Evolutionary conservation across 2,329 filamentous ascomycete species (phyloP).

Genomic region (Talaromyces sp.): DNA sequence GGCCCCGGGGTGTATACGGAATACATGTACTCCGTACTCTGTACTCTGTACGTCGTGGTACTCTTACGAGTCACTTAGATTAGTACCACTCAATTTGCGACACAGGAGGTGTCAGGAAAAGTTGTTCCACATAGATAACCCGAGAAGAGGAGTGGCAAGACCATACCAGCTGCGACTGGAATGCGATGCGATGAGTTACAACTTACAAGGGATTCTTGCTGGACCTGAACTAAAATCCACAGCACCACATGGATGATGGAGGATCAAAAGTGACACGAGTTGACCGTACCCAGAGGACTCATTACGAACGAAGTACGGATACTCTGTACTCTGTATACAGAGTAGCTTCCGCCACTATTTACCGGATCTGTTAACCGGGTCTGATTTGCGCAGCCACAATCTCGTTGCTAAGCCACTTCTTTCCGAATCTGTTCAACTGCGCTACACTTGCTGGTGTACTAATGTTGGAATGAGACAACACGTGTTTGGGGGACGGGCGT

Average conservation of each 20-base stretch:
- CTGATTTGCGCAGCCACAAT: neutral
- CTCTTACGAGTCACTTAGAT: too few relatives aligned
- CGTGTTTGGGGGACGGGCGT: neutral
- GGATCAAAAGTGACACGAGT: neutral
- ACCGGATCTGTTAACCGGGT: neutral
- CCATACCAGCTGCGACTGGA: neutral
- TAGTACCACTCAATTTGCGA: neutral
- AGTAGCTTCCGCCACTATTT: neutral
- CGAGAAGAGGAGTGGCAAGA: neutral
- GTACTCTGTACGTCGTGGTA: neutral
- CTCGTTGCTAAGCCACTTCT: neutral
- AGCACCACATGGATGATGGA: neutral
- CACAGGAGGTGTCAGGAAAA: too few relatives aligned
- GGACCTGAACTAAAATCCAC: neutral
- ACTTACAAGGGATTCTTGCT: neutral
- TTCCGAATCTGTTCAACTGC: neutral
- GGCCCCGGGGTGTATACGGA: too few relatives aligned
- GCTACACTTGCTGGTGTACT: neutral
- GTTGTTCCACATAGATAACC: neutral
- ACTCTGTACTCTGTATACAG: too few relatives aligned
- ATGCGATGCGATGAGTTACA: neutral
- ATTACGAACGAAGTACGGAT: too few relatives aligned
- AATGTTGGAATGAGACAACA: neutral
- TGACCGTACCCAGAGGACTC: too few relatives aligned
- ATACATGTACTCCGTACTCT: neutral